Percentiles rank a stretch among this genome's conserved stretches.
These are phyloP conservation scores for Colletotrichum phormii DNA, from an alignment of 2,329 filamentous ascomycete genomes.

Conservation along the genomic window DNA sequence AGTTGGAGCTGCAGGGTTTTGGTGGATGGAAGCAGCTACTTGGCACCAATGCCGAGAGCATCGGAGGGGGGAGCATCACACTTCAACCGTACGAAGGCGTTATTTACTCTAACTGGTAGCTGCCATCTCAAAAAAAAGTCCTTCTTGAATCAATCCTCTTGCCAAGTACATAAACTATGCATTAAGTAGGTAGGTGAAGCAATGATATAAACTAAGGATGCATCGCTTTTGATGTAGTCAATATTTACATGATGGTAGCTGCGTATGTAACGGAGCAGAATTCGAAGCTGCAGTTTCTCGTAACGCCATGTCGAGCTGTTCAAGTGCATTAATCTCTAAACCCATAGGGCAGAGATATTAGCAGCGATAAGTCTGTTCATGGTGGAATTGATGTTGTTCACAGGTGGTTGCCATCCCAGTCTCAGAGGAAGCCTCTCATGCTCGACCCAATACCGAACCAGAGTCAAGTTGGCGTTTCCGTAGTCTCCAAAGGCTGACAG, in stretches of 20 bases:
- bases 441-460: constrained; percentile 14
- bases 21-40: background rate
- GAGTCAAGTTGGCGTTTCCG: background rate
- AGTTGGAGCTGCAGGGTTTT: background rate
- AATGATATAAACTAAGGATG: background rate
- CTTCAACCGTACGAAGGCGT: background rate
- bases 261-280: background rate
- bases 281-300: background rate
- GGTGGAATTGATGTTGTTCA: background rate
- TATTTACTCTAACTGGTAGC: background rate
- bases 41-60: background rate
- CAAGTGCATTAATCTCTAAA: background rate
- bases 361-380: constrained; percentile 15
- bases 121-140: background rate
- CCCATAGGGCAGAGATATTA: constrained; percentile 8
- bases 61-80: background rate
- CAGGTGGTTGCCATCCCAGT: constrained; percentile 1
- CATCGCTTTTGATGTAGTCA: background rate
- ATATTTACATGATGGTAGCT: background rate
- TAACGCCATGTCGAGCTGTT: background rate
- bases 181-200: background rate
- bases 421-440: constrained; percentile 9
- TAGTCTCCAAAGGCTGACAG: constrained; percentile 12
- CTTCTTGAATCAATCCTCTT: background rate
- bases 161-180: no score